These are phyloP conservation scores for Pelargonium citronellum DNA, from an alignment of 441 rosid genomes.

Conservation along the genomic window DNA sequence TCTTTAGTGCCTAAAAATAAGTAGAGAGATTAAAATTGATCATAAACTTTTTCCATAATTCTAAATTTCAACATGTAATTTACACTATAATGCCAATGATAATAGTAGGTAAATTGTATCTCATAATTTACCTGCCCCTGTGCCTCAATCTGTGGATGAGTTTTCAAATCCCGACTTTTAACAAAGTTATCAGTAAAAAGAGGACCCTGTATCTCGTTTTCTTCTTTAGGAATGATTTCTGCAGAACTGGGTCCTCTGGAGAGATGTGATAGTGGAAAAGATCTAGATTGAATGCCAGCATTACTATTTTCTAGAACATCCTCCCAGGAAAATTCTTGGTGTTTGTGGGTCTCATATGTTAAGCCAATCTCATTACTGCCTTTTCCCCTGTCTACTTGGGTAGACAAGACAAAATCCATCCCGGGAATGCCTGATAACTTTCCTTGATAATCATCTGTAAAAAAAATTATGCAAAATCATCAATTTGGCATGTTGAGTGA, in stretches of 20 bases:
- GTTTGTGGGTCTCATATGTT: conserved; percentile 40
- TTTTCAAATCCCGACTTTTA: conserved; percentile 41
- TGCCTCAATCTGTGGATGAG: conserved; percentile 34
- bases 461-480: conserved; percentile 22
- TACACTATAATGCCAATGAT: conserved; percentile 3
- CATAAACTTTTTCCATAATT: not conserved
- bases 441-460: conserved; percentile 43
- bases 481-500: conserved; percentile 15
- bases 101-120: not conserved
- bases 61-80: not conserved
- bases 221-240: conserved; percentile 35
- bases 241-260: conserved; percentile 27
- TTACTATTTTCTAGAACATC: conserved; percentile 39
- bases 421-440: conserved; percentile 35
- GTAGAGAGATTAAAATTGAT: not conserved
- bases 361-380: conserved; percentile 31
- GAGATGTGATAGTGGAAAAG: conserved; percentile 30
- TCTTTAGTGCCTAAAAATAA: not conserved
- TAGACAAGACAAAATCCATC: conserved; percentile 30
- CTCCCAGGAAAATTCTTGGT: conserved; percentile 62
- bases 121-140: conserved; percentile 45
- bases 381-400: conserved; percentile 34
- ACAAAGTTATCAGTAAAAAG: conserved; percentile 33
- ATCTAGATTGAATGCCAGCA: conserved; percentile 37
- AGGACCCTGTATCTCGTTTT: conserved; percentile 40